Base-by-base conservation (phyloP, 2,329 filamentous ascomycete species). In the Diplodia mutila region DNA sequence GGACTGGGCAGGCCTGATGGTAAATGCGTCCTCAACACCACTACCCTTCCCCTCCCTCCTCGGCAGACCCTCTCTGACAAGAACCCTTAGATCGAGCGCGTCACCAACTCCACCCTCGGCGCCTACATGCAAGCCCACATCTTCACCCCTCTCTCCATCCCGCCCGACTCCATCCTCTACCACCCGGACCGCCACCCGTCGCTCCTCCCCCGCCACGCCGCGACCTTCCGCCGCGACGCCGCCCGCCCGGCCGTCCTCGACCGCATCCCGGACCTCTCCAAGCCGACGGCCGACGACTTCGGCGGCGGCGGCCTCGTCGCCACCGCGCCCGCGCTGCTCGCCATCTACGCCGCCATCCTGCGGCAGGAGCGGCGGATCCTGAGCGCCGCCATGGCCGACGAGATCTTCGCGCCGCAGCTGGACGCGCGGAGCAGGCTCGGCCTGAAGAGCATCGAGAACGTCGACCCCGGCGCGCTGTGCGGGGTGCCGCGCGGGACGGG, bases 121-220 rank as follows among this genome's bases (percentile, higher is more conserved):
- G 63, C 70, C 29, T 75, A 75, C 57, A 72, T 75, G 70, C 71
- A 70, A 9, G 53, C 63, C 27, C 68, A 76, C 53, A 71, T 75
- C 25, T 75, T 73, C 51, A 68, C 71, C 12, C 48, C 71, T 0
- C 61, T 75, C 11, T 69, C 68, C 63, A 72, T 74, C 71, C 25
- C 71, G 25, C 42, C 42, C 6, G 6, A 8, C 42, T 64, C 71
- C 48, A 73, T 69, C 8, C 71, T 72, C 2, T 76, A 75, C 61
- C 65, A 68, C 29, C 49, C 70, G 48, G 67, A 65, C 34, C 46
- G 16, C 1, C 65, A 59, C 49, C 46, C 55, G 2, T 5, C 37
- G 25, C 11, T 32, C 16, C 25, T n/a, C n/a, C 3, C 34, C 23
- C 65, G 55, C n/a, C 34, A 46, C 11, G 70, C 67, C 14, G 64